A percentile compares a stretch with the other conserved stretches of the same genome.
Conservation (phyloP, 2,329 filamentous ascomycete species). For the Paecilomyces formosus region DNA sequence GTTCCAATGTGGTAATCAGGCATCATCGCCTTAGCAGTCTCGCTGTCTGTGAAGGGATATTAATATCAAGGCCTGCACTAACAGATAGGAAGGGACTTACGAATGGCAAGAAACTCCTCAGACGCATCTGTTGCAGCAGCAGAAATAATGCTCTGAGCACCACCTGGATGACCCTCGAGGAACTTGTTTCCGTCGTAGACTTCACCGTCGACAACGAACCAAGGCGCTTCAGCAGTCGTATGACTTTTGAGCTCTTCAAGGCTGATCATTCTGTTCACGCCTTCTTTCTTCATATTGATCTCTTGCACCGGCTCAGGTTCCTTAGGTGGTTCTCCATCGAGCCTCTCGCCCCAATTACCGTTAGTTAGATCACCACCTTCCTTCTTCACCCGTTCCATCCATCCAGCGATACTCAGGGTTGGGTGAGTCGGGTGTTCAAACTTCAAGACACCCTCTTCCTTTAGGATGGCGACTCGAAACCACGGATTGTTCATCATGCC, state of each 20-base stretch:
- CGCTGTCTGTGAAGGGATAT: conserved; percentile 57
- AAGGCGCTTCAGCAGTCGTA: conserved; percentile 58
- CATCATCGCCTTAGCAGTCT: conserved; percentile 91
- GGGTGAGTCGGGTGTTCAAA: conserved; percentile 90
- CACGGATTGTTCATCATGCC: conserved; percentile 99
- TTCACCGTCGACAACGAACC: conserved; percentile 83
- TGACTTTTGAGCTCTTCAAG: conserved; percentile 67
- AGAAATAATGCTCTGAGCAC: conserved; percentile 73
- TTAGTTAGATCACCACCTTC: conserved; percentile 71
- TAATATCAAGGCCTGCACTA: background rate
- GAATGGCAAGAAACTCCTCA: conserved; percentile 88
- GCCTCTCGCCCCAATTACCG: conserved; percentile 74
- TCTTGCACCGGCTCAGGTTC: conserved; percentile 51
- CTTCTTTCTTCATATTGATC: conserved; percentile 69
- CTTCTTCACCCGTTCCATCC: conserved; percentile 90
- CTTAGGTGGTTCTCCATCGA: conserved; percentile 41
- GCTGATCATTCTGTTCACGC: conserved; percentile 55
- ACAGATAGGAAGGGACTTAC: conserved; percentile 46
- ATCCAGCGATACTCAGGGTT: conserved; percentile 67
- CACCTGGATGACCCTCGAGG: conserved; percentile 75
- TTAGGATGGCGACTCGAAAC: conserved; percentile 73
- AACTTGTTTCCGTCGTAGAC: conserved; percentile 83
- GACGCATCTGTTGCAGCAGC: conserved; percentile 75
- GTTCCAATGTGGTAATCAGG: conserved; percentile 74
- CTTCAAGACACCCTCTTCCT: conserved; percentile 55